Conservation (phyloP, 768 basidiomycete species). For the Termitomyces sp. region DNA sequence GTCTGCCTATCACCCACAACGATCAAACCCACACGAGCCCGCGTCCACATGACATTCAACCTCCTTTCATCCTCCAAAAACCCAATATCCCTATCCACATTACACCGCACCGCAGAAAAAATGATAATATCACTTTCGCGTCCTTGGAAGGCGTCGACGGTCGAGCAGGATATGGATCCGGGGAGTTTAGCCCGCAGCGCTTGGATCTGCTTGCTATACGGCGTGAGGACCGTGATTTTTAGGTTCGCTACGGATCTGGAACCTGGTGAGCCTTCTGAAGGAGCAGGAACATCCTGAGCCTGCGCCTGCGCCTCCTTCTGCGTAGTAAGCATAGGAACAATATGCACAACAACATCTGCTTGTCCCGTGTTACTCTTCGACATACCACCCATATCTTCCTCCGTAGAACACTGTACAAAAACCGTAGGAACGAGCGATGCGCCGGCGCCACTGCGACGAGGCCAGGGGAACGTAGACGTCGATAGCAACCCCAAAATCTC, state of each 20-base stretch:
- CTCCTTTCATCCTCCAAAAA: constrained; percentile 58
- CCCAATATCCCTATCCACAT: constrained; percentile 54
- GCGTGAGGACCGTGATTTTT: constrained; percentile 49
- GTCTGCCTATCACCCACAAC: constrained; percentile 56
- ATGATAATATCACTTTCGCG: constrained; percentile 65
- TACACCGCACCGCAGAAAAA: constrained; percentile 60
- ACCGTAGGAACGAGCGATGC: constrained; percentile 42
- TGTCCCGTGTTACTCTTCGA: constrained; percentile 64
- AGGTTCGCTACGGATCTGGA: constrained; percentile 16
- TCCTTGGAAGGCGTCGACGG: constrained; percentile 64
- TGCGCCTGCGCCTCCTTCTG: constrained; percentile 14
- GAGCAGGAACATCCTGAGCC: too few species aligned
- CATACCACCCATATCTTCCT: constrained; percentile 53
- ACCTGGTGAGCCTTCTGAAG: constrained; percentile 12
- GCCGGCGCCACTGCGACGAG: constrained; percentile 26
- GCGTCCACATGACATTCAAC: constrained; percentile 70
- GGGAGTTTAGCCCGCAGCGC: constrained; percentile 37
- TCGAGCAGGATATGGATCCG: constrained; percentile 35
- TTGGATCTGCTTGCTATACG: constrained; percentile 53
- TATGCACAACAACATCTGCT: constrained; percentile 41
- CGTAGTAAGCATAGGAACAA: constrained; percentile 37
- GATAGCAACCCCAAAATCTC: constrained; percentile 32
- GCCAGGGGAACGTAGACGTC: constrained; percentile 55
- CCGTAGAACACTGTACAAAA: constrained; percentile 51
- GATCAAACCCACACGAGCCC: constrained; percentile 52